Evolutionary conservation across 352 stramenopile species (phyloP).

Genomic region (Phytophthora melonis): DNA sequence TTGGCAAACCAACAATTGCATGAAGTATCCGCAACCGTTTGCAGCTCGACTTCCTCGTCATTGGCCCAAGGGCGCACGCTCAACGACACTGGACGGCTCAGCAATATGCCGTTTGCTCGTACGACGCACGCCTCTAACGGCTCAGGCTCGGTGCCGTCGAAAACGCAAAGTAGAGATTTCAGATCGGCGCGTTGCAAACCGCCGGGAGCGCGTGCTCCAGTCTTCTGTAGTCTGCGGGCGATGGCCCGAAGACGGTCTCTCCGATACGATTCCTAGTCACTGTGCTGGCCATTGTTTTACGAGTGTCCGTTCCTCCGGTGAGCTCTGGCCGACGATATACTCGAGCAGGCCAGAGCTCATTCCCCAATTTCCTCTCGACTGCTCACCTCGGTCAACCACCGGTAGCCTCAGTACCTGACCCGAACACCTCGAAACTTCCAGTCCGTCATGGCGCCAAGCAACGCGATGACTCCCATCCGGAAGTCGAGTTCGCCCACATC

Average conservation of each 20-base stretch:
- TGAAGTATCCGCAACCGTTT: neutral
- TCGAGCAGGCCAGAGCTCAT: slow-evolving; percentile 10
- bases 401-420: neutral
- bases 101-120: slow-evolving; percentile 14
- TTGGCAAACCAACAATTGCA: neutral
- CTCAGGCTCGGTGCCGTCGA: neutral
- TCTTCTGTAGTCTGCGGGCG: slow-evolving; percentile 4
- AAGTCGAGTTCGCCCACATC: slow-evolving; percentile 27
- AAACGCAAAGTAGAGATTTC: slow-evolving; percentile 8
- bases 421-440: neutral
- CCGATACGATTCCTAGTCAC: slow-evolving; percentile 2
- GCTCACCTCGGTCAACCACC: slow-evolving; percentile 7
- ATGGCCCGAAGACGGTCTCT: neutral
- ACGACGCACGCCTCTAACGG: slow-evolving; percentile 10
- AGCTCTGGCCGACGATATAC: neutral
- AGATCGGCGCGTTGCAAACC: slow-evolving; percentile 28
- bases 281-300: slow-evolving; percentile 12
- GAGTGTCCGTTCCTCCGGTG: neutral
- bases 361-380: slow-evolving; percentile 27
- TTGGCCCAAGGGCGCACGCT: slow-evolving; percentile 27
- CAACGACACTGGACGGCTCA: slow-evolving; percentile 10
- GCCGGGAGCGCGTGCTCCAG: slow-evolving; percentile 13
- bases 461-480: slow-evolving; percentile 21
- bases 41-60: slow-evolving; percentile 6
- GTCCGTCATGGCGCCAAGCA: slow-evolving; percentile 16